A percentile compares a stretch with the other conserved stretches of the same genome.
Conservation (phyloP, 2,329 filamentous ascomycete genomes). For the Botrytis hyacinthi region DNA sequence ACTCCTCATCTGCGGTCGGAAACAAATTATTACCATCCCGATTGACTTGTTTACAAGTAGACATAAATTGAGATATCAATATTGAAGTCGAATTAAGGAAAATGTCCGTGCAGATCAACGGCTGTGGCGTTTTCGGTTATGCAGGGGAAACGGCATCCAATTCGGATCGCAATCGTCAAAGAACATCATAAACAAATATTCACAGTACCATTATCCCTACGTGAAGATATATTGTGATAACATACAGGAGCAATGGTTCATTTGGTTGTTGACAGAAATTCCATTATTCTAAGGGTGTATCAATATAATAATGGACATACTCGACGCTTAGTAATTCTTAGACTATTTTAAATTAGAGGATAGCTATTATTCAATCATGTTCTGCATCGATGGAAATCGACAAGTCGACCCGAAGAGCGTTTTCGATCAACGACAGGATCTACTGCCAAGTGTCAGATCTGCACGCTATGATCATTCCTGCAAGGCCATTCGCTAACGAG, state of each 20-base stretch:
- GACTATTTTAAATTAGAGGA: background rate
- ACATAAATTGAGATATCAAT: background rate
- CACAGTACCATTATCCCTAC: background rate
- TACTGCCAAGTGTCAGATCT: background rate
- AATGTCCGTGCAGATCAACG: background rate
- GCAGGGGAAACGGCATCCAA: background rate
- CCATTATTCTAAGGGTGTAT: background rate
- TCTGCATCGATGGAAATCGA: background rate
- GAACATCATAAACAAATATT: background rate
- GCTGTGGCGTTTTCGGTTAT: background rate
- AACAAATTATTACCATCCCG: background rate
- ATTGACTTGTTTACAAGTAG: background rate
- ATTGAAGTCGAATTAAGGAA: background rate
- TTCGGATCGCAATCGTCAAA: background rate
- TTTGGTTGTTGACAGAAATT: background rate
- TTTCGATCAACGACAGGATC: background rate
- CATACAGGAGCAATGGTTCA: background rate
- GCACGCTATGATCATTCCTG: background rate
- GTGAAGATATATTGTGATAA: background rate
- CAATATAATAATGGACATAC: background rate
- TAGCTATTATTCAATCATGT: background rate
- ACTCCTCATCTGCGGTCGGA: background rate
- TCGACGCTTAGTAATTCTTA: background rate
- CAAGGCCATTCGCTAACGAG: background rate
- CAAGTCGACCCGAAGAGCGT: background rate